Base-by-base conservation (phyloP, 116 monocot genomes). In the Iris pallida region DNA sequence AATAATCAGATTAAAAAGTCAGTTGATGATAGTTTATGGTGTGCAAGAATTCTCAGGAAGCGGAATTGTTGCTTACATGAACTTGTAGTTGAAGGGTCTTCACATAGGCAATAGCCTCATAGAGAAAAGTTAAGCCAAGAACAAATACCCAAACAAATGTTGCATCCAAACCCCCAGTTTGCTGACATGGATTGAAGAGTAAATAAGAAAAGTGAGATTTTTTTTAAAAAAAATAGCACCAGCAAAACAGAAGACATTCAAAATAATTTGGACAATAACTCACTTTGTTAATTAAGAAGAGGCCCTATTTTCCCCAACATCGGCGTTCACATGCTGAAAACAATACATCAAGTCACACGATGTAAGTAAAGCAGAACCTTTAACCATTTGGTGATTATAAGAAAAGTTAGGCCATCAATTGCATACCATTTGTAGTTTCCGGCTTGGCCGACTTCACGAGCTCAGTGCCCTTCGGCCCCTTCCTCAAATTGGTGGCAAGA, bases 321-420 rank as follows among this genome's bases (percentile, higher is more conserved):
- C 80, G 55, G 78, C 40, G 42, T 88, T 83, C 43, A 61, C 64
- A 68, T 67, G 45, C 88, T 88, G 51, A 30, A 52, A 10, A 52
- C 51, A 56, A 49, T 53, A 53, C 14, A 15, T n/a, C 11, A 15
- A 53, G 14, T 13, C 15, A 53, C 11, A 15, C 53, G 15, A 13
- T 53, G 14, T 15, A 5, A 53, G 15, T 53, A 53, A 13, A 11
- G 11, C 1, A 15, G 53, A 53, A 53, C 11, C 53, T 14, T 13
- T 53, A 53, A 4, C 4, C 10, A 53, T 13, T 53, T 13, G 11
- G 6, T 3, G 15, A 7, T 3, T 53, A 13, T 7, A 53, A 13
- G 15, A 7, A 5, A 53, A 53, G 11, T 53, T 53, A 1, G 11
- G 15, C 0, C 15, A 47, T 17, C 12, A 72, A 12, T 57, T 79